Base-by-base conservation (phyloP, 2,329 filamentous ascomycete genomes). In the Talaromyces sp. region DNA sequence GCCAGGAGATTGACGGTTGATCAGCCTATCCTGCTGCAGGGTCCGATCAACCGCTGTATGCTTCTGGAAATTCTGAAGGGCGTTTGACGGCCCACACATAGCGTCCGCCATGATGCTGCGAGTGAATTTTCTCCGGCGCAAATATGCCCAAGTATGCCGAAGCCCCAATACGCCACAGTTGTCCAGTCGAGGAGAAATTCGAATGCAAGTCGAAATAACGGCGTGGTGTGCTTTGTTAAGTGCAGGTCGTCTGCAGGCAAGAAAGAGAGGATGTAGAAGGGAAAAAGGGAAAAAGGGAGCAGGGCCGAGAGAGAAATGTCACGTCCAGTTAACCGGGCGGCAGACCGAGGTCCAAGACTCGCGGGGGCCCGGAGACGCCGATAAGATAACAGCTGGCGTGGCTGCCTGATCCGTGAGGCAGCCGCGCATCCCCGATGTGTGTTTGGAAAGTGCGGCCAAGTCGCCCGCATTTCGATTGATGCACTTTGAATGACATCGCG, bases 11-110 rank as follows among this genome's bases (percentile, higher is more conserved):
- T 82, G 79, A 62, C 82, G 81, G 10, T 81, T 77, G 38, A 80
- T 74, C 53, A 89, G 69, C 56, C 88, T 86, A 74, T 92, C 89
- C 73, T 91, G 89, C 70, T 92, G 89, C 55, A 89, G 79, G 10
- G 86, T 86, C 58, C 87, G 81, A 71, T 92, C 88, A 64, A 84
- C 81, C 55, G 87, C 81, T 11, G 84, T 78, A 73, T 91, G 89
- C 68, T 88, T 86, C 68, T 88, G 84, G 71, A 92, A 85, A 69
- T 84, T 87, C 74, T 91, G 89, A 57, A 90, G 83, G 64, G 88
- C 83, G 74, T 89, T 91, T 13, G 89, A 89, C 19, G 89, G 88
- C 62, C 89, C 89, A 72, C 89, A 93, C 59, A 90, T 78, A 66
- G 83, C 81, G 69, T 89, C 86, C 57, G 84, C 80, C 87, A 89